A percentile compares a stretch with the other conserved stretches of the same genome.
Evolutionary conservation across 2,329 filamentous ascomycete genomes (phyloP).

Genomic region (Periconia sp.): DNA sequence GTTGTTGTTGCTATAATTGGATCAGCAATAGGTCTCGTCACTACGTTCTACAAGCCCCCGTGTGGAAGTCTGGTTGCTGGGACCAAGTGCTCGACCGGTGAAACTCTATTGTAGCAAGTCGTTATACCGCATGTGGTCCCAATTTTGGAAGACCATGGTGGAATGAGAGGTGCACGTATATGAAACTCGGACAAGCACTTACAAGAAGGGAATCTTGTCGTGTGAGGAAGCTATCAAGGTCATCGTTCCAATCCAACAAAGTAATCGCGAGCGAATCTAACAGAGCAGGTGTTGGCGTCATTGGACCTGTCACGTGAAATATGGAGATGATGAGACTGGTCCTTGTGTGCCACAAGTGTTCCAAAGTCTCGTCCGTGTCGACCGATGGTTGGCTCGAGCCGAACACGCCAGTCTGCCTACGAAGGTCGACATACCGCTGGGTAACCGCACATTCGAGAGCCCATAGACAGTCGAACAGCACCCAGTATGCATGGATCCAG

Average conservation of each 20-base stretch:
- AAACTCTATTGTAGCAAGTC: no score
- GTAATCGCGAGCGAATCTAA: constrained; percentile 28
- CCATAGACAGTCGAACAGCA: constrained; percentile 43
- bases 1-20: constrained; percentile 10
- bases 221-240: constrained; percentile 25
- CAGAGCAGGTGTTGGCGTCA: constrained; percentile 23
- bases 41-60: no score
- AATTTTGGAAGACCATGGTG: no score
- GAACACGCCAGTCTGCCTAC: constrained; percentile 19
- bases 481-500: constrained; percentile 40
- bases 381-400: constrained; percentile 9
- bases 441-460: constrained; percentile 42
- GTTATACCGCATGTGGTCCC: no score
- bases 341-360: constrained; percentile 25
- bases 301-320: constrained; percentile 28
- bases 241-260: constrained; percentile 28
- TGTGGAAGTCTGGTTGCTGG: no score
- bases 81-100: background rate
- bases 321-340: constrained; percentile 30
- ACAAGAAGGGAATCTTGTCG: constrained; percentile 28
- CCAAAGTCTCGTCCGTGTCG: constrained; percentile 29
- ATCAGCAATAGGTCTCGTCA: background rate
- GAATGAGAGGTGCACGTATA: no score
- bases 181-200: no score
- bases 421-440: constrained; percentile 44